phyloP scores from a whole-genome alignment of 2,329 filamentous ascomycete species.

The Apiospora saccharicola region DNA sequence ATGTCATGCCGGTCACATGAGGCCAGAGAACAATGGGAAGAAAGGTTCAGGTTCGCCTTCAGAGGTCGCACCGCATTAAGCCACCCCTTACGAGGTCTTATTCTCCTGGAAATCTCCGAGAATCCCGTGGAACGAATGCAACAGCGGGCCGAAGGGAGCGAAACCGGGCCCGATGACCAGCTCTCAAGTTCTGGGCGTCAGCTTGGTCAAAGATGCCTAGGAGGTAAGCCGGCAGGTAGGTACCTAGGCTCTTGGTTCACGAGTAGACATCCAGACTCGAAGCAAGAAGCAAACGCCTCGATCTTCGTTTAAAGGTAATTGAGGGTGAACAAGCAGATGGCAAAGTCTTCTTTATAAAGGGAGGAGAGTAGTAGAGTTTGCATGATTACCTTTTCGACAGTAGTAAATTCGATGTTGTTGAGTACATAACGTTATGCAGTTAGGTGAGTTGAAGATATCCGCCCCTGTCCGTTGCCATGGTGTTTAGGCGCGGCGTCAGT shows the following conservation, averaged over 20 bases:
- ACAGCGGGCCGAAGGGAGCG: neutral
- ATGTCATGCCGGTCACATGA: constrained; percentile 14
- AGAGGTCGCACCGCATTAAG: constrained; percentile 10
- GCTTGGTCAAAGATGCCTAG: neutral
- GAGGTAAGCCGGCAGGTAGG: too few relatives aligned
- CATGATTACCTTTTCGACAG: neutral
- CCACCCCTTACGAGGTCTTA: neutral
- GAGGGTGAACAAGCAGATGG: neutral
- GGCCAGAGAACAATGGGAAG: neutral
- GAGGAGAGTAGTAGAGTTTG: neutral
- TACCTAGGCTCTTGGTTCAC: neutral
- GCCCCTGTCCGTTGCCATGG: neutral
- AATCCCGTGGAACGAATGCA: neutral
- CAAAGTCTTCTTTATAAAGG: neutral
- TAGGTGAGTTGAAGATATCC: neutral
- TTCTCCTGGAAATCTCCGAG: neutral
- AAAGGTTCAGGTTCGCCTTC: neutral
- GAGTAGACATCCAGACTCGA: neutral
- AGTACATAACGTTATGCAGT: neutral
- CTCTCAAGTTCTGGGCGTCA: neutral
- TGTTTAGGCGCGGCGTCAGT: neutral
- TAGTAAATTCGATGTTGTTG: neutral
- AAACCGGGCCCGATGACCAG: neutral
- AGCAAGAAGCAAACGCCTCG: neutral
- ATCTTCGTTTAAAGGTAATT: neutral